phyloP scores from a whole-genome alignment of 768 basidiomycete species.

The Lactarius hatsudake region DNA sequence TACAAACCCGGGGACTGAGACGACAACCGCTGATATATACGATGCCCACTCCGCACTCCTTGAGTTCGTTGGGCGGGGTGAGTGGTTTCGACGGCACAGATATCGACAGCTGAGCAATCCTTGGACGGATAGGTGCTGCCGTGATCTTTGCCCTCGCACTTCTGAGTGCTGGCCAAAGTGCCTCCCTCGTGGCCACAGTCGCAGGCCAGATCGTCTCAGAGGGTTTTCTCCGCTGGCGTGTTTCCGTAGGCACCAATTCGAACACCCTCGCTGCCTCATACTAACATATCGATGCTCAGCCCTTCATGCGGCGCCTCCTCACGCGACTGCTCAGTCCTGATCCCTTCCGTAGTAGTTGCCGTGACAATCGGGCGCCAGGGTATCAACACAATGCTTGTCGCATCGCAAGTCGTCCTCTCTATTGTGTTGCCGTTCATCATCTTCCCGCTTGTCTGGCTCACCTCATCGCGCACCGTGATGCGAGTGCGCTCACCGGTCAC shows the following conservation, averaged over 20 bases:
- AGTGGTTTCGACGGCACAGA: conserved; percentile 28
- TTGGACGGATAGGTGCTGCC: conserved; percentile 58
- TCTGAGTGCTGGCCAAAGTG: conserved; percentile 83
- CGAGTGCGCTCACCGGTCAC: conserved; percentile 37
- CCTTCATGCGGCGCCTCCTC: conserved; percentile 71
- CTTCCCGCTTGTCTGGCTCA: conserved; percentile 77
- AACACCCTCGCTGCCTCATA: conserved; percentile 27
- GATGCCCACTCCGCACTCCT: conserved; percentile 78
- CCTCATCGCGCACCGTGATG: conserved; percentile 68
- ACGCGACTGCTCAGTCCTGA: conserved; percentile 79
- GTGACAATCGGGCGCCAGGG: conserved; percentile 65
- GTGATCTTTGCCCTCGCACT: conserved; percentile 87
- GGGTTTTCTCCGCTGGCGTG: conserved; percentile 84
- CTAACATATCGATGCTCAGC: conserved; percentile 42
- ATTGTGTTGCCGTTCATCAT: conserved; percentile 83
- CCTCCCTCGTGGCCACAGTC: conserved; percentile 85
- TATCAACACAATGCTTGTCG: conserved; percentile 76
- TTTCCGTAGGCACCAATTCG: conserved; percentile 50
- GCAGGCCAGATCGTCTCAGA: conserved; percentile 90
- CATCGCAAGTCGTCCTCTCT: conserved; percentile 79
- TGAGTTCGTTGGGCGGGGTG: conserved; percentile 64
- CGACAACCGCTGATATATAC: conserved; percentile 67
- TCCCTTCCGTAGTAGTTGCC: conserved; percentile 81
- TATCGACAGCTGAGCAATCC: conserved; percentile 3
- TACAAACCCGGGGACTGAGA: conserved; percentile 43